Conservation (phyloP, 306 rosid genomes). For the Quercus aquifolioides region DNA sequence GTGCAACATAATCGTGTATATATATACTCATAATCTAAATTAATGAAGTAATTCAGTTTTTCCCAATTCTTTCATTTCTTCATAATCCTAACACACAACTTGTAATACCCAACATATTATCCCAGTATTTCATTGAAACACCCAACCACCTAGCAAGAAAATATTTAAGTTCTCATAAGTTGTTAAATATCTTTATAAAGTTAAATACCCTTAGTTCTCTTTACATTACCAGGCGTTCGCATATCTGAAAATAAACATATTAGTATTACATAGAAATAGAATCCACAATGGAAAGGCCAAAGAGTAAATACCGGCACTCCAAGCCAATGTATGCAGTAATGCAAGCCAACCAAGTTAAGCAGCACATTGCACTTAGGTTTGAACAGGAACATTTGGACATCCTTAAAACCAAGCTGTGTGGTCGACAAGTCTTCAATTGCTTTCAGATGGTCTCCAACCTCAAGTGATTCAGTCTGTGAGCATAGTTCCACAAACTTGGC, state of each 20-base stretch:
- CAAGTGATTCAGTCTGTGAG: slow-evolving; percentile 43
- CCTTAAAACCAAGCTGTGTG: slow-evolving; percentile 60
- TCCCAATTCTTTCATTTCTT: too few relatives aligned
- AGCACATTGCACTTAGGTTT: slow-evolving; percentile 47
- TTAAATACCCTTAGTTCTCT: neutral
- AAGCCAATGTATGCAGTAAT: slow-evolving; percentile 55
- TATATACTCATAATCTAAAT: too few relatives aligned
- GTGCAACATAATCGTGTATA: too few relatives aligned
- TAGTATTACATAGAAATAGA: neutral
- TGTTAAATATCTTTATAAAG: neutral
- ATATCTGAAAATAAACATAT: neutral
- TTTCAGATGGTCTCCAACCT: slow-evolving; percentile 59
- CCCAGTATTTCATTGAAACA: neutral
- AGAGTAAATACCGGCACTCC: slow-evolving; percentile 50
- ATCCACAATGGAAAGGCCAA: slow-evolving; percentile 5
- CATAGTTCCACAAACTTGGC: slow-evolving; percentile 50
- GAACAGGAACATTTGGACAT: slow-evolving; percentile 61
- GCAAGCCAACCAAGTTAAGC: slow-evolving; percentile 72
- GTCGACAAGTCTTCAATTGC: slow-evolving; percentile 44
- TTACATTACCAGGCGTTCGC: neutral
- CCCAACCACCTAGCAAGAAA: neutral
- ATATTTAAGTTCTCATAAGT: neutral
- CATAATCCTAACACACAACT: neutral
- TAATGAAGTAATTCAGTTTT: too few relatives aligned
- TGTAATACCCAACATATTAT: neutral